A percentile compares a stretch with the other conserved stretches of the same genome.
phyloP scores from a whole-genome alignment of 108 stramenopile species.

The Chaetoceros tenuissimus region DNA sequence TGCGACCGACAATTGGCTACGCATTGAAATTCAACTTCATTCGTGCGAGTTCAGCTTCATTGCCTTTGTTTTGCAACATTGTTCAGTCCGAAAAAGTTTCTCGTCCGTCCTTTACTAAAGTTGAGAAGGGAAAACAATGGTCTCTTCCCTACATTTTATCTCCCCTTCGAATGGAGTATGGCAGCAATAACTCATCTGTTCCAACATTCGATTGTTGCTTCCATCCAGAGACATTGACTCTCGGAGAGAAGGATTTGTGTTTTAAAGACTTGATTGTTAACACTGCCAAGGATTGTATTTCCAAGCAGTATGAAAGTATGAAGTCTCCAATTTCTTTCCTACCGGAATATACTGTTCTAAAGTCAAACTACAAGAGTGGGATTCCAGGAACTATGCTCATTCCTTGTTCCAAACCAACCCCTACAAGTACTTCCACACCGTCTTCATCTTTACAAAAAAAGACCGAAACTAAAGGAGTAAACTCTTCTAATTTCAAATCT shows the following conservation, averaged over 20 bases:
- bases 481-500: too few species aligned
- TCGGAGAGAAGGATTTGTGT: background rate
- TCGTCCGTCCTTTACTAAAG: background rate
- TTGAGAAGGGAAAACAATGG: background rate
- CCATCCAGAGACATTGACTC: background rate
- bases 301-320: background rate
- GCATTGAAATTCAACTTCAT: background rate
- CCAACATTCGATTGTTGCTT: background rate
- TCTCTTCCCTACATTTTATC: background rate
- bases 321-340: too few species aligned
- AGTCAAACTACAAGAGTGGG: background rate
- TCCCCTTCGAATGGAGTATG: background rate
- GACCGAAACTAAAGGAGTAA: too few species aligned
- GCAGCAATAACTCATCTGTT: background rate
- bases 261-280: background rate
- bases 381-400: background rate
- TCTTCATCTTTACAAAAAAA: too few species aligned
- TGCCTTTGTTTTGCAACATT: background rate
- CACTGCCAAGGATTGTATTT: background rate
- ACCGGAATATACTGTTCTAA: too few species aligned
- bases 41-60: background rate
- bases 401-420: too few species aligned
- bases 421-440: too few species aligned
- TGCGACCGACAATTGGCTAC: background rate
- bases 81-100: background rate